Evolutionary conservation across 108 stramenopile genomes (phyloP).

Genomic region (Asterionellopsis glacialis): DNA sequence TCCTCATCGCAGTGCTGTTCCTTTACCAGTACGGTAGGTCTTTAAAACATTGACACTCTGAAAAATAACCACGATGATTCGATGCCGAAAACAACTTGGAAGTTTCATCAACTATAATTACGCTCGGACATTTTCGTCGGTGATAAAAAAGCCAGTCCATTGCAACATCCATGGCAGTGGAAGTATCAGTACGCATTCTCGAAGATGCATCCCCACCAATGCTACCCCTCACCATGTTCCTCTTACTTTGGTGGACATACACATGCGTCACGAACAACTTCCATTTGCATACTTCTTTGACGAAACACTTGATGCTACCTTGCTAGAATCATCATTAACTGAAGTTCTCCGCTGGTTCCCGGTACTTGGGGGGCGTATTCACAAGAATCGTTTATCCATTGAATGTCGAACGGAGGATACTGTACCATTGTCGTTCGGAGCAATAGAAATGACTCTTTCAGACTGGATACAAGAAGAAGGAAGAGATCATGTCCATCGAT

Average conservation of each 20-base stretch:
- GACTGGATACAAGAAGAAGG: not conserved
- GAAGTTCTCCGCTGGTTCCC: conserved; percentile 19
- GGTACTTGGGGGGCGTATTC: conserved; percentile 13
- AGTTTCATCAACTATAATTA: too few species aligned
- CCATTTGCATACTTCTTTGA: conserved; percentile 33
- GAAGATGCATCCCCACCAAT: too few species aligned
- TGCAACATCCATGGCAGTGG: too few species aligned
- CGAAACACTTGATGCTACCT: conserved; percentile 3
- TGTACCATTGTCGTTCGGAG: conserved; percentile 20
- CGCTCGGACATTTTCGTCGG: too few species aligned
- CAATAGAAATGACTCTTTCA: not conserved
- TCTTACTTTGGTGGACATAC: conserved; percentile 21
- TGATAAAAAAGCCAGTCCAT: too few species aligned
- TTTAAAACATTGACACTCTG: too few species aligned
- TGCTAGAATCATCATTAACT: conserved; percentile 10
- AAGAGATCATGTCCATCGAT: conserved; percentile 1
- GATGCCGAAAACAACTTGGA: too few species aligned
- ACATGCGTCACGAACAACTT: conserved; percentile 22
- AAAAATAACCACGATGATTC: too few species aligned
- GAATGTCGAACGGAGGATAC: conserved; percentile 10
- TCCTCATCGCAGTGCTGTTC: too few species aligned
- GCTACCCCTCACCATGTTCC: conserved; percentile 7
- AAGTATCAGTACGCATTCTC: too few species aligned
- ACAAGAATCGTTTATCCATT: not conserved
- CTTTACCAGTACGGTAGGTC: too few species aligned